Conservation (phyloP, 169 alveolate species). For the Cryptosporidium viatorum region DNA sequence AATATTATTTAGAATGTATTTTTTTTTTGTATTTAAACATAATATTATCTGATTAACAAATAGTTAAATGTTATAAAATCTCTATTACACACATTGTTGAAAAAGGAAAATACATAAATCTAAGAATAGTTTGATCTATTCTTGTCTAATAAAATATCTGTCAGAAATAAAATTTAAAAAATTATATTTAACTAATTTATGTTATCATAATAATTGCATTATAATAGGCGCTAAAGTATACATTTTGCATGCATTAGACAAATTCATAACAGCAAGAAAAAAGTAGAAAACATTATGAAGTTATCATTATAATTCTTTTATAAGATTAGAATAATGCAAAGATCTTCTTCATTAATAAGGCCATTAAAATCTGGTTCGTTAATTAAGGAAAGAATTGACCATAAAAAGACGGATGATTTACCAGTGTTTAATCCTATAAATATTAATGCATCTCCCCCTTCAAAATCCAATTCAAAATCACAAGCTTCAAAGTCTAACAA, state of each 20-base stretch:
- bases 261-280: slow-evolving; percentile 17
- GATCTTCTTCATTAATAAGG: slow-evolving; percentile 66
- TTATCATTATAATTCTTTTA: neutral
- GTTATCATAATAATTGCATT: neutral
- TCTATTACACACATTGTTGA: neutral
- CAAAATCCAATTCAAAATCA: neutral
- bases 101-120: neutral
- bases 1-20: no score
- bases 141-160: neutral
- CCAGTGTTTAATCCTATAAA: slow-evolving; percentile 34
- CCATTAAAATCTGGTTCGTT: slow-evolving; percentile 34
- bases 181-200: neutral
- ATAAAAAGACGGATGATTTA: slow-evolving; percentile 52
- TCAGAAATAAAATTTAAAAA: neutral
- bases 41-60: neutral
- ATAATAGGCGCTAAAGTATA: slow-evolving; percentile 34
- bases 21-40: no score
- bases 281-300: slow-evolving; percentile 9
- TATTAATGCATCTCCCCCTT: neutral
- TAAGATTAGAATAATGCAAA: slow-evolving; percentile 33
- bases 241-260: slow-evolving; percentile 42
- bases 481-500: slow-evolving; percentile 4
- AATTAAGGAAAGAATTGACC: slow-evolving; percentile 12
- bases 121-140: neutral
- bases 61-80: no score